Evolutionary conservation across 2,329 filamentous ascomycete species (phyloP), one percentile per base, ranked within the genome.

Genomic region (Penicillium brevicompactum): DNA sequence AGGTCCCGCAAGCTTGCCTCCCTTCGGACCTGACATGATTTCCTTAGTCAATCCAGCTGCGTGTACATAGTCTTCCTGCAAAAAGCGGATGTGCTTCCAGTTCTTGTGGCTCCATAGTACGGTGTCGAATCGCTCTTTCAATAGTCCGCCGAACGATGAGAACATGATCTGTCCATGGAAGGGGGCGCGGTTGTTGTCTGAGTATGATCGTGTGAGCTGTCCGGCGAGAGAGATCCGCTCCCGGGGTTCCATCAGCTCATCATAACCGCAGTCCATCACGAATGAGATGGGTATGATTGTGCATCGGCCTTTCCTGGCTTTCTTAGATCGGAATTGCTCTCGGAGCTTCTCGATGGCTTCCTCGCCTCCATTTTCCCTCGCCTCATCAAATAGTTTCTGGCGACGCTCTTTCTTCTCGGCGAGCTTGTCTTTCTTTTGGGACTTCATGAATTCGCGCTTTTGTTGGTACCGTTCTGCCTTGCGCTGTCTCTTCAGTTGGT

Each of bases 181-280:
- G 7, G 71, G 76, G 0, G 88, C 82, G 53, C 83, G 85, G 56
- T 84, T 84, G 74, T 97, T 97, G 67, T 96, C 91, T 18, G 92
- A 91, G 75, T 99, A 99, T 55, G 84, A 89, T 53, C 94, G 82
- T 8, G 91, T 96, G 58, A 99, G 81, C 74, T 99, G 94, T 54
- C 87, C 85, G 1, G 85, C 85, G 11, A 99, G 82, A 4, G 91
- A 96, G 52, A 92, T 87, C 30, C 90, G 80, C 75, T 99, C 94
- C 64, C 89, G 88, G 37, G 93, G 89, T 48, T 82, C 82, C 94
- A 99, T 99, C 68, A 92, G 84, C 41, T 89, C 80, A 72, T 99
- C 92, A 71, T 95, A 99, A 62, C 90, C 87, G 75, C 93, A 97
- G 77, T 99, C 94, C 59, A 99, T 78, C 56, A 99, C 81, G 62